Evolutionary conservation across 1,139 yeast species (phyloP).

Genomic region (Geotrichum phurueaensis): DNA sequence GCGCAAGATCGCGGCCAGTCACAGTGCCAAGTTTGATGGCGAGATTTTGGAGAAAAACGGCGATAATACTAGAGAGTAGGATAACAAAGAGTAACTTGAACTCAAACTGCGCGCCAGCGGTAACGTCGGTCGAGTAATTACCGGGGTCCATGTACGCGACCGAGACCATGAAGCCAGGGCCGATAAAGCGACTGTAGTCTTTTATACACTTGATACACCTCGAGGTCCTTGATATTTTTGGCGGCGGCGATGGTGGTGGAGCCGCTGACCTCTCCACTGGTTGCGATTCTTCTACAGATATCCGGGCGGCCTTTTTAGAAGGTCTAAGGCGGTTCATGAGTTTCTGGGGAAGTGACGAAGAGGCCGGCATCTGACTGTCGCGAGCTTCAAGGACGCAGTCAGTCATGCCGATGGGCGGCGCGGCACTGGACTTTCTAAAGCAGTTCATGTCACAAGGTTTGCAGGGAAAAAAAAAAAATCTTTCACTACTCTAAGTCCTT

Average conservation of each 20-base stretch:
- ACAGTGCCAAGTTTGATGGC: constrained; percentile 86
- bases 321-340: background rate
- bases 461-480: too few relatives aligned
- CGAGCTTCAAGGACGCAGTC: background rate
- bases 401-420: background rate
- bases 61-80: constrained; percentile 76
- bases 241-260: background rate
- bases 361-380: background rate
- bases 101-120: constrained; percentile 85
- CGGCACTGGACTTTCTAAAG: background rate
- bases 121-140: constrained; percentile 89
- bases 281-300: background rate
- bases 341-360: background rate
- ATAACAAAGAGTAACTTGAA: constrained; percentile 78
- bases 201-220: constrained; percentile 14
- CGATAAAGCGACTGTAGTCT: constrained; percentile 64
- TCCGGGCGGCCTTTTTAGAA: background rate
- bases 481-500: too few relatives aligned
- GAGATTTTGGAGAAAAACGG: constrained; percentile 75
- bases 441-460: background rate
- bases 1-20: constrained; percentile 84
- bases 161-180: constrained; percentile 91
- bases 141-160: constrained; percentile 99
- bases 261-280: background rate
- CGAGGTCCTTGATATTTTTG: background rate